phyloP scores from a whole-genome alignment of 768 basidiomycete genomes.

The Termitomyces sp. region DNA sequence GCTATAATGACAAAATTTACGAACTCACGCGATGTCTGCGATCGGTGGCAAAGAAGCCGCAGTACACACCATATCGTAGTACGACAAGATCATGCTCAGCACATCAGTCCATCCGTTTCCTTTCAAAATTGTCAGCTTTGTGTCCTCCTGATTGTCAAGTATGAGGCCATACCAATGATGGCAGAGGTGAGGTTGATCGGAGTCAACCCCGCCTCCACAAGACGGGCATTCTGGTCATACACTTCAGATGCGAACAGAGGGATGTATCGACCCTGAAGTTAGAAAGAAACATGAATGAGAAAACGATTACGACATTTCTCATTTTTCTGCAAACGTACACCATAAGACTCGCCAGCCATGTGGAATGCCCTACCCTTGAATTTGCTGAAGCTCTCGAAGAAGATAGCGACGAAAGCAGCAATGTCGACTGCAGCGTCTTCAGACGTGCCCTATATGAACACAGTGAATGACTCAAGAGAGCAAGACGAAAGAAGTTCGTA shows the following conservation, averaged over 20 bases:
- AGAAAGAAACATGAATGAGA: too few species aligned
- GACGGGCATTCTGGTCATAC: slow-evolving; percentile 63
- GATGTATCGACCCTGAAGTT: slow-evolving; percentile 58
- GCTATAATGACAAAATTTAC: slow-evolving; percentile 18
- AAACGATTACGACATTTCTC: neutral
- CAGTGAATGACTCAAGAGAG: neutral
- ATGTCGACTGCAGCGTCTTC: slow-evolving; percentile 70
- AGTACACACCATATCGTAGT: slow-evolving; percentile 54
- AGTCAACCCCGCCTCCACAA: slow-evolving; percentile 51
- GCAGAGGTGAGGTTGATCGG: slow-evolving; percentile 65
- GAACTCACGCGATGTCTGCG: slow-evolving; percentile 43
- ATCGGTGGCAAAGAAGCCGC: slow-evolving; percentile 45
- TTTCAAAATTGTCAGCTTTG: slow-evolving; percentile 1
- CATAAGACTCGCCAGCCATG: slow-evolving; percentile 76
- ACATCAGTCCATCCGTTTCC: slow-evolving; percentile 67
- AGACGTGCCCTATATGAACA: slow-evolving; percentile 44
- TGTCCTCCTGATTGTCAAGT: neutral
- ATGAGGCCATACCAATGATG: slow-evolving; percentile 55
- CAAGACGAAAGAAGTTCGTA: slow-evolving; percentile 23
- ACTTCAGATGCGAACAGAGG: slow-evolving; percentile 76
- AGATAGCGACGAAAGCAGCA: slow-evolving; percentile 66
- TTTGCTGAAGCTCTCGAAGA: slow-evolving; percentile 69
- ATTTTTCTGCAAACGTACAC: slow-evolving; percentile 38
- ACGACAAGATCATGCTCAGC: slow-evolving; percentile 37
- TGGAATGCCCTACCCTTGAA: slow-evolving; percentile 69